Evolutionary conservation across 2,329 filamentous ascomycete genomes (phyloP), one percentile per base, ranked within the genome.

Genomic region (Epicoccum nigrum): DNA sequence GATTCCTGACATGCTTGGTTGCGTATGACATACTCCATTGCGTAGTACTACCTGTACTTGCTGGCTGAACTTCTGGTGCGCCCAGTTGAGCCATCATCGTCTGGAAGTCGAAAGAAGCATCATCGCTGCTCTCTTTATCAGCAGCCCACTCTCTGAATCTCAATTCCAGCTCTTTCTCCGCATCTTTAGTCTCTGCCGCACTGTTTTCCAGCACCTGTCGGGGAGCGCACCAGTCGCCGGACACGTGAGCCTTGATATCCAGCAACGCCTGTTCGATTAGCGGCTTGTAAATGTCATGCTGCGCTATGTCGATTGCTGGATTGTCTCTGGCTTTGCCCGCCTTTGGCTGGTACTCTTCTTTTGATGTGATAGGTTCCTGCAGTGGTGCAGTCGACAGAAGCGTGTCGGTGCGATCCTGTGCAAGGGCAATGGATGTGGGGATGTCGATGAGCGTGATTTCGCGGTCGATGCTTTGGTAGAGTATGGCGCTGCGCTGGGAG

Each of bases 401-500:
- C 70, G 73, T 50, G 77, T 79, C 55, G 63, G 63, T 49, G 69
- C 74, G 74, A 27, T 79, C 78, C 71, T 92, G 89, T 15, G 83
- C 84, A 53, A 83, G 78, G 58, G 88, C 85, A 31, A 92, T 82
- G 1, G 89, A 89, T 15, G 78, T 76, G 19, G 89, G 88, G 37
- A 91, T 82, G 63, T 92, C 89, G 43, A 92, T 70, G 20, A 91
- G 69, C 17, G 83, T 76, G 45, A 86, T 71, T 37, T 80, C 77
- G 40, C 73, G 65, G 4, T 77, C 73, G 2, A 70, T 61, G 56
- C 79, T 84, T 51, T 80, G 76, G 70, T 81, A 87, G 32, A 88
- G 68, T 17, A 87, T 77, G 8, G 62, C 19, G 45, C 41, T 58
- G 19, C 33, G 20, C 51, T 49, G 13, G 13, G 27, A 17, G 31